phyloP scores from a whole-genome alignment of 345 rosid species.

The Euphorbia tirucalli region DNA sequence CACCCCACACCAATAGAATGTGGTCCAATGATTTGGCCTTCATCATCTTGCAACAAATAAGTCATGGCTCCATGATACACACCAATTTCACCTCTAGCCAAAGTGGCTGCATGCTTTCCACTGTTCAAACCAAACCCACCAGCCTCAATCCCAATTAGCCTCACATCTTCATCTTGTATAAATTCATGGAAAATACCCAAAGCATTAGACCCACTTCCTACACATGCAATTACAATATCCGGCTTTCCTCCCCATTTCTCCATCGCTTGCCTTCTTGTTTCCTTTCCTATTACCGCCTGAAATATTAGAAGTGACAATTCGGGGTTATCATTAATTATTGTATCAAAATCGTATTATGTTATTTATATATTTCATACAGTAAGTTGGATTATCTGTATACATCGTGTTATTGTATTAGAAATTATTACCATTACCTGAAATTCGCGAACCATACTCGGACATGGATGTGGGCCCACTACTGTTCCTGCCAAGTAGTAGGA shows the following conservation, averaged over 20 bases:
- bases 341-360: too few species aligned
- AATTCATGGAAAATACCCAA: conserved; percentile 80
- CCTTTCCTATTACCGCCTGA: conserved; percentile 80
- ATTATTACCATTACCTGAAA: conserved; percentile 37
- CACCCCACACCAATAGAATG: conserved; percentile 73
- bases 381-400: too few species aligned
- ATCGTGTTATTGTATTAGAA: not conserved
- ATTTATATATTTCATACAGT: too few species aligned
- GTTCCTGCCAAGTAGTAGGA: conserved; percentile 56
- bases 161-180: conserved; percentile 53
- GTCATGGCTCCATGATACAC: conserved; percentile 85
- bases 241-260: conserved; percentile 90
- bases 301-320: too few species aligned
- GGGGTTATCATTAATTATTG: too few species aligned
- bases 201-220: conserved; percentile 86
- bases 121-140: conserved; percentile 78
- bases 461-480: conserved; percentile 83
- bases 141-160: conserved; percentile 79
- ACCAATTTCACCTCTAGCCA: conserved; percentile 72
- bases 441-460: conserved; percentile 74
- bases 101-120: conserved; percentile 74
- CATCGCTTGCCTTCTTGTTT: conserved; percentile 72
- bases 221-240: conserved; percentile 72
- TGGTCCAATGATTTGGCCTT: conserved; percentile 63
- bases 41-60: conserved; percentile 68